These are phyloP conservation scores for Hirsutella rhossiliensis DNA, from an alignment of 2,329 filamentous ascomycete genomes.

Conservation along the genomic window DNA sequence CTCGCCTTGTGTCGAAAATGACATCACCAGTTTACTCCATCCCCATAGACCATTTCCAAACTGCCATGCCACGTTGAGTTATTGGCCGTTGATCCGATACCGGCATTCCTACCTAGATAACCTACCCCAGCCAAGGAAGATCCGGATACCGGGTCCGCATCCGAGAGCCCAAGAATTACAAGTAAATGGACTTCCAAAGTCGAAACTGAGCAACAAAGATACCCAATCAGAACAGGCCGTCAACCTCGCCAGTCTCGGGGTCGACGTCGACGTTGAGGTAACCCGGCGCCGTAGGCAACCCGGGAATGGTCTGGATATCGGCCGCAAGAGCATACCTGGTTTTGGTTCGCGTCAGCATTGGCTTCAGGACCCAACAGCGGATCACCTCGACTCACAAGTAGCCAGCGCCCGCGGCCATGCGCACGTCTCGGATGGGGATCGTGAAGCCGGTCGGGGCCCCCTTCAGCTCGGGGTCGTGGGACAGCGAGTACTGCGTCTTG, in stretches of 20 bases:
- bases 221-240: constrained; percentile 66
- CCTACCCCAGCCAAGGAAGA: background rate
- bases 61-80: background rate
- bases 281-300: constrained; percentile 85
- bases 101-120: background rate
- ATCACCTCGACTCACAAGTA: constrained; percentile 56
- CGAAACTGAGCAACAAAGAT: too few relatives aligned
- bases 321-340: constrained; percentile 78
- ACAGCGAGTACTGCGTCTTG: constrained; percentile 96
- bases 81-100: background rate
- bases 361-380: background rate
- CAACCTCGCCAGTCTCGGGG: constrained; percentile 70
- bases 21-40: too few relatives aligned
- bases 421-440: constrained; percentile 85
- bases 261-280: constrained; percentile 90
- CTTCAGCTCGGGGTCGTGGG: constrained; percentile 86
- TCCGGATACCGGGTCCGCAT: background rate
- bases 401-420: constrained; percentile 86
- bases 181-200: background rate
- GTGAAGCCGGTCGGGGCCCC: constrained; percentile 91
- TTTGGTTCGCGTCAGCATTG: constrained; percentile 17
- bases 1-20: too few relatives aligned
- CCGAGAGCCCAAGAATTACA: background rate
- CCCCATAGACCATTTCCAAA: too few relatives aligned
- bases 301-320: constrained; percentile 97